A percentile compares a stretch with the other conserved stretches of the same genome.
phyloP scores from a whole-genome alignment of 805 yeast species.

The Blastobotrys attinorum region DNA sequence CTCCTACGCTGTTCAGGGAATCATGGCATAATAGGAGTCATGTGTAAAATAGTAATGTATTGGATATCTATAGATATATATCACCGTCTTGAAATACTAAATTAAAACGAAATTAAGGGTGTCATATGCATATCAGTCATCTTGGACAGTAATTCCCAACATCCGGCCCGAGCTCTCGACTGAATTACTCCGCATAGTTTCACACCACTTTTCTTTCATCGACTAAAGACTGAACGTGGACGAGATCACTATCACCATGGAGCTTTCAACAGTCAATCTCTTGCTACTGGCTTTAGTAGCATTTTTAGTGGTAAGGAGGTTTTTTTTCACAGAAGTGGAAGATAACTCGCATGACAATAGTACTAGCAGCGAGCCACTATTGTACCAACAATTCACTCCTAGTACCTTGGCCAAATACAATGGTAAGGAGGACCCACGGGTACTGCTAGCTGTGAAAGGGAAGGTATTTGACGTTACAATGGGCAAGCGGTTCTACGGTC shows the following conservation, averaged over 20 bases:
- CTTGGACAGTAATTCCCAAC: too few relatives aligned
- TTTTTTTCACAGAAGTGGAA: not conserved
- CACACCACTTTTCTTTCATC: too few relatives aligned
- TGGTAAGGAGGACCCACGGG: constrained; percentile 71
- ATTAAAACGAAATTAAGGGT: too few relatives aligned
- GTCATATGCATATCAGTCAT: too few relatives aligned
- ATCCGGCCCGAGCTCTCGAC: too few relatives aligned
- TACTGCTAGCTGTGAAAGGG: constrained; percentile 82
- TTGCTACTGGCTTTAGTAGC: not conserved
- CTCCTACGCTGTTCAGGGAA: constrained; percentile 12
- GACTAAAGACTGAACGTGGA: too few relatives aligned
- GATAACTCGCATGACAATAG: not conserved
- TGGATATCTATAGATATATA: too few relatives aligned
- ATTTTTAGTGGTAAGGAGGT: not conserved
- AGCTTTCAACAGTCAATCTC: constrained; percentile 1
- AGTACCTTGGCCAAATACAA: constrained; percentile 62
- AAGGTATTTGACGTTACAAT: constrained; percentile 75
- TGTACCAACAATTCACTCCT: constrained; percentile 57
- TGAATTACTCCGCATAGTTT: too few relatives aligned
- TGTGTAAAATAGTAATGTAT: too few relatives aligned
- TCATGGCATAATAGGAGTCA: too few relatives aligned
- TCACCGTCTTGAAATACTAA: too few relatives aligned
- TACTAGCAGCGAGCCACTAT: constrained; percentile 22
- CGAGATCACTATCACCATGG: too few relatives aligned
- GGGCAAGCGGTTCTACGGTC: constrained; percentile 86